Conservation (phyloP, 345 rosid genomes). For the Clarkia xantiana region DNA sequence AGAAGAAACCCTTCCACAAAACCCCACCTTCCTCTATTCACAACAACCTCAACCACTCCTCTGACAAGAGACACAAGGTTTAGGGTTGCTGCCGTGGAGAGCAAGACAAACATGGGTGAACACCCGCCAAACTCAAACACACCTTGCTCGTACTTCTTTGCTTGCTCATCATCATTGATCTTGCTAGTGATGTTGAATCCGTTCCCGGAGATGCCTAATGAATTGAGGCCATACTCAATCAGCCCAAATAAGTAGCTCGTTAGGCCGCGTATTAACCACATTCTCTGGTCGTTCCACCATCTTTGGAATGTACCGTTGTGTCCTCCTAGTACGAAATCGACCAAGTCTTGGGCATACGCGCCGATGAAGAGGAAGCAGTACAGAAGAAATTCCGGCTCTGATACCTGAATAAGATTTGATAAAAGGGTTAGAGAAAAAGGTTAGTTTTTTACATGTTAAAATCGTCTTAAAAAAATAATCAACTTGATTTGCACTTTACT, state of each 20-base stretch:
- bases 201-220: slow-evolving; percentile 25
- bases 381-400: slow-evolving; percentile 46
- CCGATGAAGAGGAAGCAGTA: slow-evolving; percentile 55
- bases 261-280: slow-evolving; percentile 37
- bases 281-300: slow-evolving; percentile 74
- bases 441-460: too few relatives aligned
- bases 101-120: slow-evolving; percentile 38
- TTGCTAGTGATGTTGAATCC: slow-evolving; percentile 57
- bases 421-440: too few relatives aligned
- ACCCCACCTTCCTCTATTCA: background rate
- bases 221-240: slow-evolving; percentile 28
- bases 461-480: too few relatives aligned
- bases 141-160: slow-evolving; percentile 40
- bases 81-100: slow-evolving; percentile 30
- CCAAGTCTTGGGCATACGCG: slow-evolving; percentile 37
- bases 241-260: slow-evolving; percentile 28
- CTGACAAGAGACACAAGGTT: slow-evolving; percentile 26
- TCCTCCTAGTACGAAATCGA: slow-evolving; percentile 18
- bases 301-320: slow-evolving; percentile 27
- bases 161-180: slow-evolving; percentile 33
- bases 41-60: slow-evolving; percentile 9
- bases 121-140: slow-evolving; percentile 45
- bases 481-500: background rate
- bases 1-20: slow-evolving; percentile 13
- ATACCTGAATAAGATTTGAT: slow-evolving; percentile 17